Percentiles rank a stretch among this genome's conserved stretches.
Evolutionary conservation across 2,329 filamentous ascomycete species (phyloP).

Genomic region (Lecanoromycetidae sp.): DNA sequence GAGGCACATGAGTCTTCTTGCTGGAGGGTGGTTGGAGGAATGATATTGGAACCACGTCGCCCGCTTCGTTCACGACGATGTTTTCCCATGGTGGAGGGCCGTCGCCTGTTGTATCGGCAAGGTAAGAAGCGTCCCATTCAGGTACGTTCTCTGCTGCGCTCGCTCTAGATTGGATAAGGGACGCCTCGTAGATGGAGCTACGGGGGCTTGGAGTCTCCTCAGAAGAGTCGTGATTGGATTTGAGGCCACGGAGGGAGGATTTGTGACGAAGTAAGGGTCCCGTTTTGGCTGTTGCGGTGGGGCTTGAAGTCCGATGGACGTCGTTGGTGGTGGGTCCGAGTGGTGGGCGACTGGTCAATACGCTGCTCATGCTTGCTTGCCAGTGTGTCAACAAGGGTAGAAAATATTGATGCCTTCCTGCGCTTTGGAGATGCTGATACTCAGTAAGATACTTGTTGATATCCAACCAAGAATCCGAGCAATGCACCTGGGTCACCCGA

Average conservation of each 20-base stretch:
- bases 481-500: too few relatives aligned
- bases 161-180: slow-evolving; percentile 17
- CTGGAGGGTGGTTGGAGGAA: slow-evolving; percentile 6
- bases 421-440: neutral
- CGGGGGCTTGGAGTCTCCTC: slow-evolving; percentile 27
- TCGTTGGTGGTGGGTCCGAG: slow-evolving; percentile 8
- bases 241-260: slow-evolving; percentile 12
- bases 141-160: slow-evolving; percentile 5
- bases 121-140: neutral
- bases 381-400: neutral
- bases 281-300: slow-evolving; percentile 10
- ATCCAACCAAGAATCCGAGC: too few relatives aligned
- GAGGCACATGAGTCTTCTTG: slow-evolving; percentile 15
- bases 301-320: too few relatives aligned
- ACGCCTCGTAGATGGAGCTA: slow-evolving; percentile 28
- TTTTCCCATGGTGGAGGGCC: slow-evolving; percentile 12
- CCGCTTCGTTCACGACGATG: slow-evolving; percentile 20
- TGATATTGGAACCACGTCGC: slow-evolving; percentile 17
- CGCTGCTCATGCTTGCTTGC: neutral
- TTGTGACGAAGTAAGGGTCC: slow-evolving; percentile 9
- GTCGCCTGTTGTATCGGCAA: slow-evolving; percentile 5
- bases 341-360: neutral
- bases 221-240: slow-evolving; percentile 22
- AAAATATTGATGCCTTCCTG: neutral
- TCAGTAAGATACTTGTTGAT: neutral